Base-by-base conservation (phyloP, 805 yeast genomes). In the Candida silvicultrix region DNA sequence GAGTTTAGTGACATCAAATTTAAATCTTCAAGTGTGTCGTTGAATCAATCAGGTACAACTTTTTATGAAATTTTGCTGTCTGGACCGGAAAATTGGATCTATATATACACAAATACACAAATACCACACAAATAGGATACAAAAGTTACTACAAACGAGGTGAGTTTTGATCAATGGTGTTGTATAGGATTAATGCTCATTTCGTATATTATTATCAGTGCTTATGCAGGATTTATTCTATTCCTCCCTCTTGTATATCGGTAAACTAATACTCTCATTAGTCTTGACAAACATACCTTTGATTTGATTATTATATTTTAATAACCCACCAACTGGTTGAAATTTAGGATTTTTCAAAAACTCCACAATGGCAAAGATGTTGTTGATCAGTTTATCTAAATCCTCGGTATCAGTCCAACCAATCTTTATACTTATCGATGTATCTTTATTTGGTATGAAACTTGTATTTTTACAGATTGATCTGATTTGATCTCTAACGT, bases 221-320 rank as follows among this genome's bases (percentile, higher is more conserved):
- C n/a, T n/a, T 11, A 11, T 29, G 32, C 5, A 5, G n/a, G 5
- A 29, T 29, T 15, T 16, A n/a, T n/a, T 22, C 35, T 36, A 38
- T 38, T 43, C 32, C 34, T 28, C 39, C 41, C 38, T 41, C 41
- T 53, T 52, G 44, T 60, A 69, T 5, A 83, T 66, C 2, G 90
- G 92, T 53, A 85, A 65, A 60, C 86, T 78, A 16, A 74, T 70
- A 63, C 90, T 83, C 37, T 79, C 83, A 40, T 78, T 71, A 0
- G 89, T 81, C 62, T 84, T 85, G 37, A 85, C 68, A 55, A 78
- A 79, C 15, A 83, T 62, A 22, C 74, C 75, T 12, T 63, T 70
- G 12, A 85, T 66, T 36, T 72, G 73, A 16, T 68, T 65, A 19
- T 71, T 73, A 31, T 66, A 65, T 46, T 68, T 68, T 25, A 81